Percentiles rank a stretch among this genome's conserved stretches.
These are phyloP conservation scores for Diaporthe australafricana DNA, from an alignment of 2,329 filamentous ascomycete species.

Conservation along the genomic window DNA sequence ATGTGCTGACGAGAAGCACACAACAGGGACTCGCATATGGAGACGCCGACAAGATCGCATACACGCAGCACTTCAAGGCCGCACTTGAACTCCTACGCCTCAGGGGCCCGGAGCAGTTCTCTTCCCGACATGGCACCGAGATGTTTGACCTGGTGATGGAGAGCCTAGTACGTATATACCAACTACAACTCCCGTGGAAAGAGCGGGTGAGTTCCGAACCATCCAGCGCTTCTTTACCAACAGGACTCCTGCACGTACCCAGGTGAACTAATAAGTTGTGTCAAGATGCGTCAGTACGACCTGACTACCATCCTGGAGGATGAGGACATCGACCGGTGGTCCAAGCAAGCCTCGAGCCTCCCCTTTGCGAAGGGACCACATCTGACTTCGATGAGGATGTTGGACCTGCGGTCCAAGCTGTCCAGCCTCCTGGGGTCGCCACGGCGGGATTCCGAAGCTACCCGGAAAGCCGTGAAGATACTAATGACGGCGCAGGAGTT, in stretches of 20 bases:
- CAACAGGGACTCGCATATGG: slow-evolving; percentile 16
- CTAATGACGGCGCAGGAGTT: slow-evolving; percentile 29
- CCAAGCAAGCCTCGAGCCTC: not conserved
- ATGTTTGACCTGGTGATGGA: slow-evolving; percentile 31
- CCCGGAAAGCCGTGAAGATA: slow-evolving; percentile 19
- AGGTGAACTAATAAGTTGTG: not conserved
- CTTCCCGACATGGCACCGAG: slow-evolving; percentile 25
- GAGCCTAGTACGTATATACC: slow-evolving; percentile 23
- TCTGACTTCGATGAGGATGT: slow-evolving; percentile 22
- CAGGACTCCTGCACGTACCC: too few species aligned
- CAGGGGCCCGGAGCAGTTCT: slow-evolving; percentile 24
- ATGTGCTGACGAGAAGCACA: not conserved
- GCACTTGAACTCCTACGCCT: slow-evolving; percentile 23
- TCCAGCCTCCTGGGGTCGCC: slow-evolving; percentile 6
- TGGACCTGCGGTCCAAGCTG: slow-evolving; percentile 14
- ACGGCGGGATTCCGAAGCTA: not conserved
- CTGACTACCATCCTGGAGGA: slow-evolving; percentile 6
- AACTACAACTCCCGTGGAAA: slow-evolving; percentile 9
- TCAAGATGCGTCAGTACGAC: slow-evolving; percentile 30
- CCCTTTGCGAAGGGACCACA: not conserved
- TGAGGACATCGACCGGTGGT: slow-evolving; percentile 20
- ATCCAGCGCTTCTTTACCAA: not conserved
- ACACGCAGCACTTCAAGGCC: slow-evolving; percentile 25
- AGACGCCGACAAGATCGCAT: slow-evolving; percentile 17
- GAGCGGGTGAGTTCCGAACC: slow-evolving; percentile 2